Evolutionary conservation across 2,329 filamentous ascomycete species (phyloP), one percentile per base, ranked within the genome.

Genomic region (Fusarium nelsonii): DNA sequence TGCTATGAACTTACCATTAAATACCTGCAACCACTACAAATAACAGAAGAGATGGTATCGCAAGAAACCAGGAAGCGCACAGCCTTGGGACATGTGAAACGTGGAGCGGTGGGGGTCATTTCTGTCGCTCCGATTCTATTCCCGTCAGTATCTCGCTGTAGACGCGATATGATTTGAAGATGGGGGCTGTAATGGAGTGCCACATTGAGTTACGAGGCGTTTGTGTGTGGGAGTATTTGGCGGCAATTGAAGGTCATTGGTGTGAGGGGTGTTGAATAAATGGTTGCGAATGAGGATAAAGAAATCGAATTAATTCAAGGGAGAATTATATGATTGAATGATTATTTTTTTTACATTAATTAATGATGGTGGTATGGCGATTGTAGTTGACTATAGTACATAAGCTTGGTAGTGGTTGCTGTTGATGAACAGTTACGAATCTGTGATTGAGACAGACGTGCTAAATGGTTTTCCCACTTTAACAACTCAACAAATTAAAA

Each of bases 81-180:
- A 63, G 40, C 48, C 33, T 58, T 49, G 63, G 32, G 37, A 45
- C 58, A 63, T 68, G 67, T 70, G 67, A 64, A 69, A 69, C 63
- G 34, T 67, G 51, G 30, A 34, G 20, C 52, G 34, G 52, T 62
- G 62, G 61, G 66, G 67, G 66, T 53, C 36, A 63, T 33, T 67
- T 37, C 26, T 18, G 33, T 28, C 48, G 10, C 48, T 39, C n/a
- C 33, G 60, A 49, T 59, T 59, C 57, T 68, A 69, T 70, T 69
- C 57, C 60, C 39, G 58, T 64, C 45, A 26, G 32, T 49, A 52
- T 53, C 58, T 69, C 67, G 67, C 67, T 70, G 58, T 59, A 16
- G 50, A 36, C n/a, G 59, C 26, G 40, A 56, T 68, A 18, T 69
- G 58, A 69, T 69, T 69, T 59, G 67, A 63, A 59, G 49, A 48